Evolutionary conservation across 805 yeast species (phyloP).

Genomic region (Wickerhamomyces canadensis): DNA sequence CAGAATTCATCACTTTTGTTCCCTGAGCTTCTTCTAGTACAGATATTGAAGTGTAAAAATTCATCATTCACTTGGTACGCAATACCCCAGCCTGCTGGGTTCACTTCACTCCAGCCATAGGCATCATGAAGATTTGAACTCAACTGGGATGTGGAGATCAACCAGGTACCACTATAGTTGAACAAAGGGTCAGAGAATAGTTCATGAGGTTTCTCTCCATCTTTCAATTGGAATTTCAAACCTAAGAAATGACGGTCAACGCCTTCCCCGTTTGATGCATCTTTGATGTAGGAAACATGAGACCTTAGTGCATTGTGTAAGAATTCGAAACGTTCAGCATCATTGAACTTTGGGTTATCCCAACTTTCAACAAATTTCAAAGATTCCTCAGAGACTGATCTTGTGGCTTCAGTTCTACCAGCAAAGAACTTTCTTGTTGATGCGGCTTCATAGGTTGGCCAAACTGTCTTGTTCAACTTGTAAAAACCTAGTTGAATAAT

Average conservation of each 20-base stretch:
- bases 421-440: slow-evolving; percentile 83
- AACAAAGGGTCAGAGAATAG: slow-evolving; percentile 74
- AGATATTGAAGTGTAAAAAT: slow-evolving; percentile 80
- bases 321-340: slow-evolving; percentile 53
- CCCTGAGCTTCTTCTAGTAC: slow-evolving; percentile 60
- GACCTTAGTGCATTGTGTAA: slow-evolving; percentile 68
- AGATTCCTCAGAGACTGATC: slow-evolving; percentile 74
- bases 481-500: slow-evolving; percentile 85
- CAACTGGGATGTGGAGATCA: slow-evolving; percentile 81
- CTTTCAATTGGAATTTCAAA: slow-evolving; percentile 60
- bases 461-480: slow-evolving; percentile 69
- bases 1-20: slow-evolving; percentile 52
- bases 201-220: slow-evolving; percentile 53
- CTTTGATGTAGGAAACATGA: slow-evolving; percentile 67
- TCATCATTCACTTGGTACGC: slow-evolving; percentile 90
- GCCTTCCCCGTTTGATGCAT: slow-evolving; percentile 82
- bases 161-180: slow-evolving; percentile 78
- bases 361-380: slow-evolving; percentile 68
- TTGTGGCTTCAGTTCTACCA: slow-evolving; percentile 93
- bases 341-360: slow-evolving; percentile 44
- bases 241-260: slow-evolving; percentile 94
- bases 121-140: slow-evolving; percentile 82
- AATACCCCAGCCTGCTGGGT: slow-evolving; percentile 88
- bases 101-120: slow-evolving; percentile 95
- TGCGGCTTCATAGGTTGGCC: slow-evolving; percentile 95